Conservation (phyloP, 2,329 filamentous ascomycete species). For the Botrytis elliptica region DNA sequence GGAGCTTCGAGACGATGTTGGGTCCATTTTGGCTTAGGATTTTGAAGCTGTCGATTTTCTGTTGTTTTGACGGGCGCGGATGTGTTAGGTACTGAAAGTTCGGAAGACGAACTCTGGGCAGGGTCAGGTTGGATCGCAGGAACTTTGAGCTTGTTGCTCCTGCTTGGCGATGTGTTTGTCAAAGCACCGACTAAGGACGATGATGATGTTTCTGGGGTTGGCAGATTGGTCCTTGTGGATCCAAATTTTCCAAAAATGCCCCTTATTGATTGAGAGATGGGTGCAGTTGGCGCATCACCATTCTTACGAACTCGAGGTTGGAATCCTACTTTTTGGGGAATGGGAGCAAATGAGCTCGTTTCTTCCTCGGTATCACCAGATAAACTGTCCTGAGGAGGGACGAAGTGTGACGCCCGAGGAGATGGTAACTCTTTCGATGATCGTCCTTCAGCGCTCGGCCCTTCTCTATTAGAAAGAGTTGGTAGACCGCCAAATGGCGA, state of each 20-base stretch:
- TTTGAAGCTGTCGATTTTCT: slow-evolving; percentile 24
- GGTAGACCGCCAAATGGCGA: slow-evolving; percentile 35
- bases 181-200: slow-evolving; percentile 25
- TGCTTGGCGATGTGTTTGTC: slow-evolving; percentile 27
- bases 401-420: not conserved
- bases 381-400: not conserved
- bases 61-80: slow-evolving; percentile 23
- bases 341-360: slow-evolving; percentile 28
- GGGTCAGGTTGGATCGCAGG: not conserved
- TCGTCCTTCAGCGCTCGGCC: not conserved
- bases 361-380: not conserved
- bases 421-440: not conserved
- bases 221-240: not conserved
- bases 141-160: slow-evolving; percentile 26
- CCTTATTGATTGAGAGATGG: slow-evolving; percentile 24
- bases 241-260: slow-evolving; percentile 20
- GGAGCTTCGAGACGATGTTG: slow-evolving; percentile 24
- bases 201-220: slow-evolving; percentile 24
- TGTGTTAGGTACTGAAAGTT: not conserved
- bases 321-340: slow-evolving; percentile 37
- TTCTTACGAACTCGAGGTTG: slow-evolving; percentile 31
- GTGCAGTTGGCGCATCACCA: slow-evolving; percentile 20
- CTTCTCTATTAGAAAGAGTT: slow-evolving; percentile 21
- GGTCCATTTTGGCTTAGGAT: slow-evolving; percentile 33
- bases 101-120: not conserved